Evolutionary conservation across 2,329 filamentous ascomycete species (phyloP).

Genomic region (Trichophyton schoenleinii): DNA sequence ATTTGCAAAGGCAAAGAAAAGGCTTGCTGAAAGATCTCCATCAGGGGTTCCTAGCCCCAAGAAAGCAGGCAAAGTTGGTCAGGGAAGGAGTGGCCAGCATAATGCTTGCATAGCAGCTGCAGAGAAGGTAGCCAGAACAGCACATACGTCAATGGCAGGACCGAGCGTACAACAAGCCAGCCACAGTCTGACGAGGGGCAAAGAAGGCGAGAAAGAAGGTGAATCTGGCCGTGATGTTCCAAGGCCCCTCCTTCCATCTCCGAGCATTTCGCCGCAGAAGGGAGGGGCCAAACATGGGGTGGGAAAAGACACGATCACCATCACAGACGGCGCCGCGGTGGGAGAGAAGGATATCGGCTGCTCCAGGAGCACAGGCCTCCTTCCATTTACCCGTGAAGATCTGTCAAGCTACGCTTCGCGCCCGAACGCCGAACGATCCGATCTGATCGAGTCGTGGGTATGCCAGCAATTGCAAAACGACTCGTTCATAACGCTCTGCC

Average conservation of each 20-base stretch:
- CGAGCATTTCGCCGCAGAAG: background rate
- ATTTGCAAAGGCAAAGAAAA: constrained; percentile 23
- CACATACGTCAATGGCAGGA: background rate
- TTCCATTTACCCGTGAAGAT: constrained; percentile 13
- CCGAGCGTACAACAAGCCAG: background rate
- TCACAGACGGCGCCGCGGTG: background rate
- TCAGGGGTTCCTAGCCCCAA: constrained; percentile 16
- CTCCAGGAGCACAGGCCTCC: background rate
- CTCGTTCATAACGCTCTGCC: constrained; percentile 28
- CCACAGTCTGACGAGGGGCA: background rate
- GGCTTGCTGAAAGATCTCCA: constrained; percentile 19
- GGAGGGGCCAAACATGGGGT: background rate
- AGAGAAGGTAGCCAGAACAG: background rate
- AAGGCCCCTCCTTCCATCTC: background rate
- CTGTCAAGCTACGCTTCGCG: constrained; percentile 22
- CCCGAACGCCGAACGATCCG: constrained; percentile 23
- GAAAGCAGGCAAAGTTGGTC: background rate
- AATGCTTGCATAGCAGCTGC: background rate
- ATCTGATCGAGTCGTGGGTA: constrained; percentile 29
- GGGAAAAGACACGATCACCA: background rate
- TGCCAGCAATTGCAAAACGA: constrained; percentile 32
- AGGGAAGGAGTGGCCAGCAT: background rate
- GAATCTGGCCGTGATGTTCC: background rate
- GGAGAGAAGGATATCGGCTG: background rate
- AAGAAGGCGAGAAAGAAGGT: background rate